phyloP scores from a whole-genome alignment of 202 grass and related monocot species.

The Elaeis oleifera region DNA sequence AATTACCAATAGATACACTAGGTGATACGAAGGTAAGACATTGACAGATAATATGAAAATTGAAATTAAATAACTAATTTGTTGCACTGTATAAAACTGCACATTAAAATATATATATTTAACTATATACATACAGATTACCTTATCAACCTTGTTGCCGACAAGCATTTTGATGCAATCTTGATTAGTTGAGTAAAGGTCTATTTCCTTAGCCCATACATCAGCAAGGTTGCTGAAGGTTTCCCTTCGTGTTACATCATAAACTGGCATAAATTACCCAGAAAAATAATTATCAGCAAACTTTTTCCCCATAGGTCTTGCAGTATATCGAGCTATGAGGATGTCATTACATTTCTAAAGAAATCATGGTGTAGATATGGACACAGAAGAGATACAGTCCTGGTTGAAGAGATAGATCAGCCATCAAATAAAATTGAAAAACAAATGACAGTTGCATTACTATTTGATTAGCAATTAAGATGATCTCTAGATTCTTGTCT shows the following conservation, averaged over 20 bases:
- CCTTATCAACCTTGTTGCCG: slow-evolving; percentile 97
- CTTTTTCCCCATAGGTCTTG: background rate
- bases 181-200: slow-evolving; percentile 96
- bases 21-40: too few relatives aligned
- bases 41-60: too few relatives aligned
- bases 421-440: too few relatives aligned
- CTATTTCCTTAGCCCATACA: slow-evolving; percentile 96
- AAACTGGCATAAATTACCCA: slow-evolving; percentile 38
- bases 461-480: too few relatives aligned
- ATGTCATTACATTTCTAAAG: background rate
- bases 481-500: too few relatives aligned
- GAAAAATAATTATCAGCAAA: background rate
- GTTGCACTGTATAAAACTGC: too few relatives aligned
- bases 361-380: background rate
- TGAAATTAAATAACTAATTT: too few relatives aligned
- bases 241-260: slow-evolving; percentile 78
- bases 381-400: background rate
- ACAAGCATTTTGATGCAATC: slow-evolving; percentile 99
- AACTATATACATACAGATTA: slow-evolving; percentile 13
- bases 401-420: too few relatives aligned
- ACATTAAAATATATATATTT: too few relatives aligned
- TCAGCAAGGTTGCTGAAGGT: slow-evolving; percentile 86
- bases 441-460: too few relatives aligned
- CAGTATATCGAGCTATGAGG: too few relatives aligned
- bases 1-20: too few relatives aligned